Percentiles rank a stretch among this genome's conserved stretches.
Conservation (phyloP, 2,329 filamentous ascomycete genomes). For the Xylariaceae sp. region DNA sequence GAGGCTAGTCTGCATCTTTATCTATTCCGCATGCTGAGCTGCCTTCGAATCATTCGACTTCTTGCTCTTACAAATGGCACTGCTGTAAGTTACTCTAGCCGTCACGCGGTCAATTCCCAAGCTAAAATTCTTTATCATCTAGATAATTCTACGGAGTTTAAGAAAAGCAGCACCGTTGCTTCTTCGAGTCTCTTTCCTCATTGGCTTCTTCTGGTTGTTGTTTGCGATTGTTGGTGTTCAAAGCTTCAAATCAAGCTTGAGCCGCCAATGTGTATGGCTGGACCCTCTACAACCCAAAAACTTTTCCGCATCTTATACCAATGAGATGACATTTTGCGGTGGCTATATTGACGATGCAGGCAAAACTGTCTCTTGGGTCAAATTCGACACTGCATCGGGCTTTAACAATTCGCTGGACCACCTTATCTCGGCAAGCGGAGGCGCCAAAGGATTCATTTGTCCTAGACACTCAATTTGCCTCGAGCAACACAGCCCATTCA, state of each 20-base stretch:
- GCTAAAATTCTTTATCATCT: slow-evolving; percentile 12
- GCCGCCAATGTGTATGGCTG: slow-evolving; percentile 73
- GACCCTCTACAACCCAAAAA: slow-evolving; percentile 58
- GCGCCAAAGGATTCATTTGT: slow-evolving; percentile 82
- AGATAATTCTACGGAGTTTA: slow-evolving; percentile 89
- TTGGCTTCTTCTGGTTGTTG: slow-evolving; percentile 94
- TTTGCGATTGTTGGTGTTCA: slow-evolving; percentile 97
- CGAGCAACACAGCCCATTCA: slow-evolving; percentile 72
- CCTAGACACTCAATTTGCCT: slow-evolving; percentile 79
- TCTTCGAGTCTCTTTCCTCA: slow-evolving; percentile 87
- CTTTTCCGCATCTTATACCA: slow-evolving; percentile 54
- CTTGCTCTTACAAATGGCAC: slow-evolving; percentile 90
- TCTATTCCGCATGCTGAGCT: slow-evolving; percentile 94
- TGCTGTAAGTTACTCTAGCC: slow-evolving; percentile 54
- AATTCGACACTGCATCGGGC: slow-evolving; percentile 29
- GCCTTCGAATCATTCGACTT: slow-evolving; percentile 86
- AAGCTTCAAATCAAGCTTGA: slow-evolving; percentile 83
- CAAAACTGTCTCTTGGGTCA: slow-evolving; percentile 63
- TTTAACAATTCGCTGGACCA: slow-evolving; percentile 39
- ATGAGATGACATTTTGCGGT: slow-evolving; percentile 75
- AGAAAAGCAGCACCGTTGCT: slow-evolving; percentile 93
- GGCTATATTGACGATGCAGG: slow-evolving; percentile 66
- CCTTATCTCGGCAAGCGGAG: slow-evolving; percentile 47
- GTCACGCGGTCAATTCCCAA: slow-evolving; percentile 16
- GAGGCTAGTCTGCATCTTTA: slow-evolving; percentile 71